Evolutionary conservation across 1,139 yeast species (phyloP).

Genomic region (Zhuliangozyma parablackwelliae): DNA sequence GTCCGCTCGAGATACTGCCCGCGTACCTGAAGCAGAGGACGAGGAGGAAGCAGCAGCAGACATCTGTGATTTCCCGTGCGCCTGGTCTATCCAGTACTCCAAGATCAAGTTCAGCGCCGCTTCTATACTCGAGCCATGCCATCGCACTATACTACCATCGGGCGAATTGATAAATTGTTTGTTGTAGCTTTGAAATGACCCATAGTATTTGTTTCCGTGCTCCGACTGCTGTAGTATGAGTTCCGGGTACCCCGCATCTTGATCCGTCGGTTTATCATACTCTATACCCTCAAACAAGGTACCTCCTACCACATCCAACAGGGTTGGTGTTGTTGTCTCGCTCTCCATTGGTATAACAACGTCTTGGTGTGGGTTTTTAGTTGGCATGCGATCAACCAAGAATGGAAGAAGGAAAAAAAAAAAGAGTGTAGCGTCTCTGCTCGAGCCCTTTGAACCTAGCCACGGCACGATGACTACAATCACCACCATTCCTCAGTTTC

Average conservation of each 20-base stretch:
- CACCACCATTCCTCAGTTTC: slow-evolving; percentile 31
- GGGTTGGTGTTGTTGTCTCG: not conserved
- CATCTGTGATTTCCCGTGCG: slow-evolving; percentile 1
- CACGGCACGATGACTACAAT: slow-evolving; percentile 3
- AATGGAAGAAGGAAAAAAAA: too few relatives aligned
- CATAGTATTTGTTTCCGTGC: slow-evolving; percentile 29
- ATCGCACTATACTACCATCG: slow-evolving; percentile 24
- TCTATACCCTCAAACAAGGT: slow-evolving; percentile 4
- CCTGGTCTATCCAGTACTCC: slow-evolving; percentile 22
- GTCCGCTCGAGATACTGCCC: slow-evolving; percentile 16
- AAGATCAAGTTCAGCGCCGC: slow-evolving; percentile 24
- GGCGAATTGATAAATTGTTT: slow-evolving; percentile 27
- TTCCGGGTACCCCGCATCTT: slow-evolving; percentile 28
- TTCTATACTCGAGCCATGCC: slow-evolving; percentile 30
- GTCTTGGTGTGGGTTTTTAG: not conserved
- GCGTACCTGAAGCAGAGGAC: not conserved
- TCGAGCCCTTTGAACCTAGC: too few relatives aligned
- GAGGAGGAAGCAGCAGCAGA: not conserved
- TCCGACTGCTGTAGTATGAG: slow-evolving; percentile 27
- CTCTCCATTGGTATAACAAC: not conserved
- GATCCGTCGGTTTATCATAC: not conserved
- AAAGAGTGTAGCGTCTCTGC: too few relatives aligned
- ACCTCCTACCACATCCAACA: slow-evolving; percentile 3
- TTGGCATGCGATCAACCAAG: too few relatives aligned
- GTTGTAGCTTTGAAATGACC: slow-evolving; percentile 31